phyloP scores from a whole-genome alignment of 371 early-diverging fungal genomes.

The Mortierella sp. region DNA sequence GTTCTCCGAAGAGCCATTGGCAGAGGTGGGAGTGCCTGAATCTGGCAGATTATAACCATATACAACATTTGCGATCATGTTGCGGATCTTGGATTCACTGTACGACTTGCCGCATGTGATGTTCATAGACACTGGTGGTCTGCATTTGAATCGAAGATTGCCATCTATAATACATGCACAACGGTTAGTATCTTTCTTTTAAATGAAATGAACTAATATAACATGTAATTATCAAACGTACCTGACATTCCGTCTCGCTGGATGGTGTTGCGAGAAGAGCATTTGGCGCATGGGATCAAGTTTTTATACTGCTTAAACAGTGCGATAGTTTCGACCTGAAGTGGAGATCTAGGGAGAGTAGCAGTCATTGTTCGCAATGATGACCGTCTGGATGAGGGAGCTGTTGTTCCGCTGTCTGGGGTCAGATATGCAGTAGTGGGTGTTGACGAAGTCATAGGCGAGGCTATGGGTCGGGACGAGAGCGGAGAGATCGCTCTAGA shows the following conservation, averaged over 20 bases:
- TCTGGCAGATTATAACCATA: constrained; percentile 36
- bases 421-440: constrained; percentile 25
- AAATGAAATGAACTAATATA: too few species aligned
- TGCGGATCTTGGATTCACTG: constrained; percentile 50
- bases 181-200: neutral
- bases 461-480: neutral
- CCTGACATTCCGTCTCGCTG: constrained; percentile 58
- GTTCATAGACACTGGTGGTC: constrained; percentile 50
- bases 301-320: constrained; percentile 48
- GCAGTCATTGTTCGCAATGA: constrained; percentile 43
- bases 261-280: constrained; percentile 53
- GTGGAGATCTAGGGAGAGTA: constrained; percentile 42
- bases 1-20: constrained; percentile 24
- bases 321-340: constrained; percentile 50
- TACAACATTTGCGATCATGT: constrained; percentile 51
- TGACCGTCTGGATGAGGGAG: constrained; percentile 29
- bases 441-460: constrained; percentile 17
- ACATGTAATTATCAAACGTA: constrained; percentile 5
- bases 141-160: constrained; percentile 52
- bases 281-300: constrained; percentile 47
- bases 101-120: constrained; percentile 53
- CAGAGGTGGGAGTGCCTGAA: constrained; percentile 12
- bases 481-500: neutral
- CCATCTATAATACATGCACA: constrained; percentile 24
- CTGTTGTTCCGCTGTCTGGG: constrained; percentile 23